Evolutionary conservation across 1,284 basidiomycete genomes (phyloP), one percentile per base, ranked within the genome.

Genomic region (Salmacisia buchloeana): DNA sequence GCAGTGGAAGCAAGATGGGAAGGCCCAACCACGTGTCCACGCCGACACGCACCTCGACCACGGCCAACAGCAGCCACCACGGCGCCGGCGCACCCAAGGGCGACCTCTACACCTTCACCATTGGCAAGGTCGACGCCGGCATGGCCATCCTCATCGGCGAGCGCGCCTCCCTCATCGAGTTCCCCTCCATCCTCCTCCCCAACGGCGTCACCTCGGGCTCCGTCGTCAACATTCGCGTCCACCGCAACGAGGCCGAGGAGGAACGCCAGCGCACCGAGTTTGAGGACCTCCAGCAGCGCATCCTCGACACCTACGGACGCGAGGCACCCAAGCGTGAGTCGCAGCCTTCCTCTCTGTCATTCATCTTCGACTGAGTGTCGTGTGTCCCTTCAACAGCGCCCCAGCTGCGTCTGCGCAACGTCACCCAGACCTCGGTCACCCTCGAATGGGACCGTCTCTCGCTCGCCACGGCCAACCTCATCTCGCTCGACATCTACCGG

Each of bases 111-210:
- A 77, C 74, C 27, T 79, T 79, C 58, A 78, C 77, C 38, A 75
- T 79, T 34, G 77, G 77, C 61, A 79, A 79, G 70, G 74, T 79
- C 58, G 72, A 76, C 66, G 74, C 73, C 13, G 73, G 72, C 61
- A 75, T 77, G 76, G 77, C 77, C 41, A 79, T 79, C 64, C 71
- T 79, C 63, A 77, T 79, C 31, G 77, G 77, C 31, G 73, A 77
- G 29, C 72, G 75, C 45, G 77, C 77, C 1, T 77, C 75, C 3
- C 67, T 78, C n/a, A 79, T 79, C 62, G 77, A 79, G 63, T 79
- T 79, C 25, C 77, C 77, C n/a, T 73, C 75, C 27, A 67, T 79
- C 2, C 70, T 79, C 10, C 68, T 79, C 4, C 77, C 77, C 4
- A 66, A 62, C 1, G 77, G 78, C 34, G 74, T 77, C 33, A 68